Percentiles rank a stretch among this genome's conserved stretches.
Evolutionary conservation across 768 basidiomycete species (phyloP).

Genomic region (Megacollybia marginata): DNA sequence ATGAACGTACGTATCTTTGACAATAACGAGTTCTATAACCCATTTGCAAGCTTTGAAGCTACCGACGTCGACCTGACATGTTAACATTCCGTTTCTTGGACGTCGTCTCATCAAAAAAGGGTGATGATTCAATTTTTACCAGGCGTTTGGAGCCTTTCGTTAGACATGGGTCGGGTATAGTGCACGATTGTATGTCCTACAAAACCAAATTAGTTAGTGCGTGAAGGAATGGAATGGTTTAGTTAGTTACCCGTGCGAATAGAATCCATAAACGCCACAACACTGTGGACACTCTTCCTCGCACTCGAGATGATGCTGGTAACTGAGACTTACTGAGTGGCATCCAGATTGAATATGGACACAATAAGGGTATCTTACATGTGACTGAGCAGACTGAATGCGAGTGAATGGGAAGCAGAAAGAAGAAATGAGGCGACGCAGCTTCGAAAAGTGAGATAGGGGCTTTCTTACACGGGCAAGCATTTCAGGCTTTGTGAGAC

Average conservation of each 20-base stretch:
- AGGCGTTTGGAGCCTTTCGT: constrained; percentile 52
- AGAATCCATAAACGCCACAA: constrained; percentile 78
- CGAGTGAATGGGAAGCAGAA: neutral
- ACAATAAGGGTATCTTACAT: constrained; percentile 61
- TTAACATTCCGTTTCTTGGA: constrained; percentile 51
- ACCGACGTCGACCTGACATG: constrained; percentile 83
- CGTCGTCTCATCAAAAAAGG: constrained; percentile 24
- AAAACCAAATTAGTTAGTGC: too few relatives aligned
- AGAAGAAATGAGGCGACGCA: neutral
- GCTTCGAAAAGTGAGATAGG: neutral
- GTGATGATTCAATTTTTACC: constrained; percentile 31
- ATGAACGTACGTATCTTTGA: constrained; percentile 80
- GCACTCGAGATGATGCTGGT: too few relatives aligned
- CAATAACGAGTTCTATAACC: constrained; percentile 82
- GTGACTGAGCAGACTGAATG: neutral
- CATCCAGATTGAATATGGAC: constrained; percentile 84
- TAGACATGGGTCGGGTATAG: constrained; percentile 77
- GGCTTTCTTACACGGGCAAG: neutral
- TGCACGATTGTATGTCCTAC: constrained; percentile 10
- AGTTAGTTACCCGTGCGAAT: constrained; percentile 22
- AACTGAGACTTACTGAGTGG: too few relatives aligned
- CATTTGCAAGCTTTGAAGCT: constrained; percentile 76
- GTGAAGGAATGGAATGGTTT: too few relatives aligned
- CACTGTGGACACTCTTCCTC: constrained; percentile 52
- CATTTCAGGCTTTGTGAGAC: neutral